Evolutionary conservation across 805 yeast species (phyloP).

Genomic region (Middelhovenomyces tepae): DNA sequence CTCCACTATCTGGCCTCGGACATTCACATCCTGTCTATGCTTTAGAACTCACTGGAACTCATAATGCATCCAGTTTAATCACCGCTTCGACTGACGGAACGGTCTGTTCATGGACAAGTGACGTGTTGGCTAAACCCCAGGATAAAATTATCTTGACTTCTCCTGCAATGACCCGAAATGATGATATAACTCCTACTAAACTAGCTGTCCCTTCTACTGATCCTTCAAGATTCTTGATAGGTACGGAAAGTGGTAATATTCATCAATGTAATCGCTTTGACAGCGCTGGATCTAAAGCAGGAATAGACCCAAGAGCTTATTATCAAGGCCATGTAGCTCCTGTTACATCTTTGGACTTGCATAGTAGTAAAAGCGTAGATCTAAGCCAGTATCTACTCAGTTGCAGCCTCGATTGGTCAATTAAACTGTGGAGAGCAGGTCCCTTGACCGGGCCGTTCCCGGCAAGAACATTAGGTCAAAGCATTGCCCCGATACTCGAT

Average conservation of each 20-base stretch:
- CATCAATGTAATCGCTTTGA: slow-evolving; percentile 27
- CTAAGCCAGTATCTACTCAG: slow-evolving; percentile 23
- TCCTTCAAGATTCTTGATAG: slow-evolving; percentile 26
- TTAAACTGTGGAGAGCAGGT: slow-evolving; percentile 26
- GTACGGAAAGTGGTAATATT: slow-evolving; percentile 31
- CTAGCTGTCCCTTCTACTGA: slow-evolving; percentile 23
- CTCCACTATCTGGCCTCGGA: slow-evolving; percentile 25
- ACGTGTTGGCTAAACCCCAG: slow-evolving; percentile 29
- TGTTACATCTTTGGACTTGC: slow-evolving; percentile 25
- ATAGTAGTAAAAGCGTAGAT: slow-evolving; percentile 20
- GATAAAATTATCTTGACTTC: slow-evolving; percentile 22
- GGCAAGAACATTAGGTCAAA: slow-evolving; percentile 10
- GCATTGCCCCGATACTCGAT: slow-evolving; percentile 20
- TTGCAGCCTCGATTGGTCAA: slow-evolving; percentile 31
- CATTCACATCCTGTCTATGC: slow-evolving; percentile 29
- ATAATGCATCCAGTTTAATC: slow-evolving; percentile 22
- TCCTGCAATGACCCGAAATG: slow-evolving; percentile 18
- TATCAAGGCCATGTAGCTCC: slow-evolving; percentile 29
- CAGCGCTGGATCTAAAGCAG: slow-evolving; percentile 24
- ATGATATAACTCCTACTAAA: slow-evolving; percentile 25
- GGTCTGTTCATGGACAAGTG: slow-evolving; percentile 31
- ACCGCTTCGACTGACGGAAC: slow-evolving; percentile 33
- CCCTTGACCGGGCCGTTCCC: slow-evolving; percentile 7
- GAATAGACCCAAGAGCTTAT: slow-evolving; percentile 20
- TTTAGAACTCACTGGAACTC: slow-evolving; percentile 23